These are phyloP conservation scores for Trichosporon ovoides DNA, from an alignment of 1,284 basidiomycete species.

Conservation along the genomic window DNA sequence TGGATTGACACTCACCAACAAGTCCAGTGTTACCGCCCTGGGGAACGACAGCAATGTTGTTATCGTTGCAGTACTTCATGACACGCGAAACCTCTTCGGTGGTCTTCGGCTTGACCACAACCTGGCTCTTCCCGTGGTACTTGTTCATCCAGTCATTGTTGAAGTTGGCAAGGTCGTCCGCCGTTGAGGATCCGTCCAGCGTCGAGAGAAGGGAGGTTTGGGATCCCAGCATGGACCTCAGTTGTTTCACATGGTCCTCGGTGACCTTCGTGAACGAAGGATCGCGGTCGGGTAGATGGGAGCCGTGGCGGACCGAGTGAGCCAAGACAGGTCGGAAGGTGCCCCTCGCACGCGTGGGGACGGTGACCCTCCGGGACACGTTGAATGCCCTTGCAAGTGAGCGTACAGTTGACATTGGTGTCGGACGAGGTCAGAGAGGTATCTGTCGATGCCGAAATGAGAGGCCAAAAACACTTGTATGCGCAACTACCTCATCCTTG, in stretches of 20 bases:
- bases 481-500: not conserved
- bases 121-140: conserved; percentile 75
- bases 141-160: conserved; percentile 99
- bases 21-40: conserved; percentile 99
- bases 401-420: conserved; percentile 3
- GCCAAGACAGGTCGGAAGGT: not conserved
- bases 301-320: conserved; percentile 29
- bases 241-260: conserved; percentile 49
- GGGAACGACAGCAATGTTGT: conserved; percentile 80
- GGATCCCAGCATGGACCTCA: conserved; percentile 51
- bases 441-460: not conserved
- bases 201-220: conserved; percentile 52
- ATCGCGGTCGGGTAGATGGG: conserved; percentile 41
- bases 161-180: conserved; percentile 69
- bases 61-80: conserved; percentile 73
- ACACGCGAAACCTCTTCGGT: conserved; percentile 84
- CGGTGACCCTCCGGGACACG: not conserved
- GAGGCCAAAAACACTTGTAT: not conserved
- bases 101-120: conserved; percentile 83
- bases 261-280: conserved; percentile 50
- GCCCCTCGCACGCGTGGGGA: not conserved
- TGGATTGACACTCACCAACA: conserved; percentile 55
- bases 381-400: not conserved
- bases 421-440: not conserved
- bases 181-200: conserved; percentile 43